Base-by-base conservation (phyloP, 2,329 filamentous ascomycete genomes). In the Neofusicoccum umdonicola region DNA sequence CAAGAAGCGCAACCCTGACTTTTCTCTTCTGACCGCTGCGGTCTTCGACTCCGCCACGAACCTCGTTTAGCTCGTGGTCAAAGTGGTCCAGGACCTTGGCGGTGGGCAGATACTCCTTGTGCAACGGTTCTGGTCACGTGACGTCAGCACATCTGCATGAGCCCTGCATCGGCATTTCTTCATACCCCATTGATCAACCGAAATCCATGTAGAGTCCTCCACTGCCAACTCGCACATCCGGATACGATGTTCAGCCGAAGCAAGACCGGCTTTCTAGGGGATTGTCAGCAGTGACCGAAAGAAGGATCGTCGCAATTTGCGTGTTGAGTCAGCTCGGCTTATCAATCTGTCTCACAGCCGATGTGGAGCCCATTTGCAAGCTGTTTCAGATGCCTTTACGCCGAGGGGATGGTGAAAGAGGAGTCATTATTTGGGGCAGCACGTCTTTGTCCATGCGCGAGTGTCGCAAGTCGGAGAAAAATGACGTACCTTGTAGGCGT, bases 41-140 rank as follows among this genome's bases (percentile, higher is more conserved):
- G 52, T 84, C 86, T 71, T 90, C 84, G 35, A 95, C 86, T 6
- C 93, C 93, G 44, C 90, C 88, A 35, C 88, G 82, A 50, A 92
- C 85, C 27, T 86, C 85, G 75, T 97, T 97, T 74, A 97, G 91
- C 76, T 97, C 92, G 73, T 94, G 81, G 69, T 96, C 88, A 71
- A 97, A 95, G 78, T 97, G 94, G 73, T 96, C 92, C 56, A 97
- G 83, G 45, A 97, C 93, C 70, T 90, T 86, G 44, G 93, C 94
- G 0, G 94, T 98, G 15, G 93, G 92, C 67, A 92, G 89, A 75
- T 97, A 98, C 69, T 90, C 85, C 72, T 89, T 86, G 79, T 96
- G 88, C 71, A 90, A 82, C n/a, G 92, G 90, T 82, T 97, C 93
- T 64, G n/a, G 15, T 89, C 91, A 96, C 52, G 62, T 64, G 62